phyloP scores from a whole-genome alignment of 2,329 filamentous ascomycete genomes.

The Microascus cirrosus region DNA sequence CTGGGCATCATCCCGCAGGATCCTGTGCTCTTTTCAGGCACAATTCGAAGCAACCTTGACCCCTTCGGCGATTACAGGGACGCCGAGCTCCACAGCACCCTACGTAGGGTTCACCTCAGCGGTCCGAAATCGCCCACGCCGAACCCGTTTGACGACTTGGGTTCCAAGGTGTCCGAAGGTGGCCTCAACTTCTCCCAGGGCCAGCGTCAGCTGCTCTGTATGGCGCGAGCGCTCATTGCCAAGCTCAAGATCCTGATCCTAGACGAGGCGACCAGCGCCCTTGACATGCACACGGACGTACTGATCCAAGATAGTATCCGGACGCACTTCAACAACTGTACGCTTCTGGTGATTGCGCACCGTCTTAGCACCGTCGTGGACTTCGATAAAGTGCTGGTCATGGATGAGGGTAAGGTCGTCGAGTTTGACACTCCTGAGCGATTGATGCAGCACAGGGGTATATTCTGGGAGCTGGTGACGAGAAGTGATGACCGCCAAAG shows the following conservation, averaged over 20 bases:
- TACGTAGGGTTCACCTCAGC: constrained; percentile 47
- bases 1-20: constrained; percentile 57
- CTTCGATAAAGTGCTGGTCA: constrained; percentile 40
- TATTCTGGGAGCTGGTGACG: not conserved
- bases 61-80: constrained; percentile 54
- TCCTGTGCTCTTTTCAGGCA: constrained; percentile 44
- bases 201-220: constrained; percentile 35
- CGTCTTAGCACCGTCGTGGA: constrained; percentile 27
- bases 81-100: constrained; percentile 55
- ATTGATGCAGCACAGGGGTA: constrained; percentile 29
- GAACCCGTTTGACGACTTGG: constrained; percentile 40
- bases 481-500: not conserved
- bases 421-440: constrained; percentile 39
- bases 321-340: constrained; percentile 27
- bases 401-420: constrained; percentile 37
- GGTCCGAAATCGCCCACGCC: constrained; percentile 54
- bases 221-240: constrained; percentile 24
- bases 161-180: constrained; percentile 33
- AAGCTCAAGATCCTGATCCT: constrained; percentile 19
- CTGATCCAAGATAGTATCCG: constrained; percentile 34
- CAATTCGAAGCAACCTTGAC: constrained; percentile 55
- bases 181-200: constrained; percentile 38
- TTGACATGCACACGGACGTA: constrained; percentile 31
- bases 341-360: constrained; percentile 40
- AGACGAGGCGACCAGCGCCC: constrained; percentile 39